These are phyloP conservation scores for Capsella bursapastoris DNA, from an alignment of 345 rosid genomes.

Conservation along the genomic window DNA sequence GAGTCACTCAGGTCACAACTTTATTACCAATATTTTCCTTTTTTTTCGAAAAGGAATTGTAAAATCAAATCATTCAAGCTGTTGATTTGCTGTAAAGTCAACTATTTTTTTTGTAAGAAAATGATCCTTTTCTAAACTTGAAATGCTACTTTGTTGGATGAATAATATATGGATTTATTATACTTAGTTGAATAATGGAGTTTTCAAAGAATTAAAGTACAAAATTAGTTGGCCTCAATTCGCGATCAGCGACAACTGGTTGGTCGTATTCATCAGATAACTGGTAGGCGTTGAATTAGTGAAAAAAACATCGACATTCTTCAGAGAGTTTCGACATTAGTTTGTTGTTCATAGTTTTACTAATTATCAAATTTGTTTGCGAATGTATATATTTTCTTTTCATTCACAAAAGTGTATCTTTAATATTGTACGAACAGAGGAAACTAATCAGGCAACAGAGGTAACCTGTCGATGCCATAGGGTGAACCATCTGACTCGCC, in stretches of 20 bases:
- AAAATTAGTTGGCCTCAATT: neutral
- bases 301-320: neutral
- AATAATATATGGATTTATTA: neutral
- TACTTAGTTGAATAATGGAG: neutral
- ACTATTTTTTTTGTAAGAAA: slow-evolving; percentile 3
- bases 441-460: slow-evolving; percentile 42
- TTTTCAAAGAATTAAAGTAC: neutral
- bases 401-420: slow-evolving; percentile 19
- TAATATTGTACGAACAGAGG: slow-evolving; percentile 13
- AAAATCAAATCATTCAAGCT: neutral
- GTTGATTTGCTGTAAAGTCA: slow-evolving; percentile 26
- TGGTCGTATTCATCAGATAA: neutral
- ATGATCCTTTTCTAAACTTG: neutral
- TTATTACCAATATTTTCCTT: neutral
- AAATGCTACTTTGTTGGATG: neutral
- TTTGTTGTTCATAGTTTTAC: neutral
- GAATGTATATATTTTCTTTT: neutral
- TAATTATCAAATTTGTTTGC: neutral
- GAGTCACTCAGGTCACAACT: slow-evolving; percentile 37
- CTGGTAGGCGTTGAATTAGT: neutral
- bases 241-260: neutral
- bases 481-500: slow-evolving; percentile 32
- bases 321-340: neutral
- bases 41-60: neutral
- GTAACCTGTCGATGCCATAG: slow-evolving; percentile 38